Evolutionary conservation across 805 yeast species (phyloP).

Genomic region (Cyberlindnera maritima): DNA sequence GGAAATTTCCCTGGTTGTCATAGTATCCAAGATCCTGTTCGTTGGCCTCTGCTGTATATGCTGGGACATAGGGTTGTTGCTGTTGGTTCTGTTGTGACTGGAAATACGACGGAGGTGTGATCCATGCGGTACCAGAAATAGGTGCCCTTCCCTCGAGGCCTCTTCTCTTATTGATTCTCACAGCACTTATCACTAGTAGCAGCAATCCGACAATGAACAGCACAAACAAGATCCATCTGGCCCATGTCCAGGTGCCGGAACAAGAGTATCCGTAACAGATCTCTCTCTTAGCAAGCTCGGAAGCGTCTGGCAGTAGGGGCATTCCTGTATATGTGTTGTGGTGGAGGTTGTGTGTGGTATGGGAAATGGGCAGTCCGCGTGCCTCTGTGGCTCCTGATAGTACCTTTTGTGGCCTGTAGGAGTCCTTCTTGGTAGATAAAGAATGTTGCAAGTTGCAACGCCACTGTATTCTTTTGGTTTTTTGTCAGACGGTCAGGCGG

Average conservation of each 20-base stretch:
- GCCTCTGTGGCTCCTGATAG: too few species aligned
- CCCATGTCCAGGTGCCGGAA: conserved; percentile 25
- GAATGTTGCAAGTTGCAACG: too few species aligned
- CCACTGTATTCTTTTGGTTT: too few species aligned
- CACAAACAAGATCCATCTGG: conserved; percentile 46
- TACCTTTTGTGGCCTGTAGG: too few species aligned
- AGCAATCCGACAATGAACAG: conserved; percentile 50
- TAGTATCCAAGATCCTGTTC: conserved; percentile 73
- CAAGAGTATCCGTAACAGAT: conserved; percentile 25
- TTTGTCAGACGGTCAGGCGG: too few species aligned
- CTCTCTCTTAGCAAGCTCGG: conserved; percentile 7
- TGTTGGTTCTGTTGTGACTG: conserved; percentile 28
- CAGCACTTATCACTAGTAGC: conserved; percentile 46
- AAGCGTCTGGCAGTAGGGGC: neutral
- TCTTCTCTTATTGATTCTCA: conserved; percentile 55
- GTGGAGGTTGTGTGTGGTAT: too few species aligned
- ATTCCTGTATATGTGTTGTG: neutral
- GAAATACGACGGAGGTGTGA: conserved; percentile 77
- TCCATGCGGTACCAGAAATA: conserved; percentile 76
- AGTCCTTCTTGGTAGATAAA: too few species aligned
- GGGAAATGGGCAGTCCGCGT: too few species aligned
- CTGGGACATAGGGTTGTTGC: conserved; percentile 59
- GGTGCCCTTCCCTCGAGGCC: conserved; percentile 46
- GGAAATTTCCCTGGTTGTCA: conserved; percentile 27
- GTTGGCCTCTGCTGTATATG: conserved; percentile 63